A percentile compares a stretch with the other conserved stretches of the same genome.
These are phyloP conservation scores for Ilex paraguariensis DNA, from an alignment of 305 asterid genomes.

Conservation along the genomic window DNA sequence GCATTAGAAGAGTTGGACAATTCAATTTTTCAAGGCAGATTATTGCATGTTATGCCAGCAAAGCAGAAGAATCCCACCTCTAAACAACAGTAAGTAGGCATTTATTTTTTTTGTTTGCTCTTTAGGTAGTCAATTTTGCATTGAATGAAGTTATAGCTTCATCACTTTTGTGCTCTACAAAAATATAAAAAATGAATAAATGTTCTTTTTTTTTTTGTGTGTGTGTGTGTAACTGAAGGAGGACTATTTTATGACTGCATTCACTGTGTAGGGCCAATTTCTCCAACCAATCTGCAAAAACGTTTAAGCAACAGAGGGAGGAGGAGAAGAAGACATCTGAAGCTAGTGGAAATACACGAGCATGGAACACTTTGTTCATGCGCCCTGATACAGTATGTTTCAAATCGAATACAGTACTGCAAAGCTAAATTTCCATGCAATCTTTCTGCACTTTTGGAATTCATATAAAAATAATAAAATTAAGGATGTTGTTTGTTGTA, in stretches of 20 bases:
- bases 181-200: no score
- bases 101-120: not conserved
- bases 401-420: not conserved
- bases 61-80: conserved; percentile 46
- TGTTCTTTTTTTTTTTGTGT: not conserved
- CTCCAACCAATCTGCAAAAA: conserved; percentile 42
- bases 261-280: conserved; percentile 36
- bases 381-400: conserved; percentile 84
- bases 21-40: conserved; percentile 87
- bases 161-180: no score
- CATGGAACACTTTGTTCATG: conserved; percentile 90
- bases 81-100: conserved; percentile 43
- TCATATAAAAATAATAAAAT: not conserved
- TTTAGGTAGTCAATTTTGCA: not conserved
- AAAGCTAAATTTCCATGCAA: not conserved
- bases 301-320: conserved; percentile 65
- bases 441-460: not conserved
- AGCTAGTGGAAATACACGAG: conserved; percentile 77
- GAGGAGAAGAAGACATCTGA: conserved; percentile 82
- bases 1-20: conserved; percentile 77
- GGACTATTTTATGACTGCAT: not conserved
- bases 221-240: not conserved
- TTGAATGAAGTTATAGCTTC: not conserved
- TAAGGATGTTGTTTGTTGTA: not conserved
- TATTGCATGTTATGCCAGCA: conserved; percentile 89